Base-by-base conservation (phyloP, 164 flowering plant species). In the Echeveria elegans region DNA sequence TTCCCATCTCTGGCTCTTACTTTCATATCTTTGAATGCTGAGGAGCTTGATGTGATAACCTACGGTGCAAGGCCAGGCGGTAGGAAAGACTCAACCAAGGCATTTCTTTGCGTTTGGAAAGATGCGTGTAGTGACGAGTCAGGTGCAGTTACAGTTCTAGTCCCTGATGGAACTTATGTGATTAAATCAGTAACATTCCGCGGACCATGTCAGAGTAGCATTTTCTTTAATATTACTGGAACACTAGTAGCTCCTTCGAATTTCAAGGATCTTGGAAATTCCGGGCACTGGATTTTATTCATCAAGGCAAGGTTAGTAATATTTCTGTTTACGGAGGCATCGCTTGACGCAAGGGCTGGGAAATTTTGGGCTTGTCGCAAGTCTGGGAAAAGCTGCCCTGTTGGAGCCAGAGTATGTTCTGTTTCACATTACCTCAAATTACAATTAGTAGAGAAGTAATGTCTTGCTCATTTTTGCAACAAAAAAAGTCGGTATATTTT, bases 241-340 rank as follows among this genome's bases (percentile, higher is more conserved):
- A 80, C 70, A 0, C 66, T 85, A 23, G 81, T 82, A 5, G 82
- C 86, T 36, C 86, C 89, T 0, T 24, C 23, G 12, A 66, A 76
- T 24, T 78, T 69, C 37, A 3, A 65, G 59, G 43, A 40, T 0
- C 61, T 82, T 15, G 82, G 78, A 0, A 70, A 69, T 28, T 53
- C 76, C 0, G 81, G 77, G 1, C 69, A 63, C 38, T 86, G 90
- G 94, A 67, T 86, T 36, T 58, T 73, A 71, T 88, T 88, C 61
- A 40, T 66, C 32, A 52, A 73, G 68, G 83, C 32, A 52, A 73
- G 68, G 83, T 86, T 18, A 58, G 69, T 10, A 43, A 78, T 36
- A 36, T 87, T 24, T 16, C 75, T 0, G 5, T 88, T 9, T n/a
- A 32, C 12, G 94, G 90, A 1, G 94, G 94, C 8, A 75, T n/a